Base-by-base conservation (phyloP, 139 green algal genomes). In the Picochlorum sp. region DNA sequence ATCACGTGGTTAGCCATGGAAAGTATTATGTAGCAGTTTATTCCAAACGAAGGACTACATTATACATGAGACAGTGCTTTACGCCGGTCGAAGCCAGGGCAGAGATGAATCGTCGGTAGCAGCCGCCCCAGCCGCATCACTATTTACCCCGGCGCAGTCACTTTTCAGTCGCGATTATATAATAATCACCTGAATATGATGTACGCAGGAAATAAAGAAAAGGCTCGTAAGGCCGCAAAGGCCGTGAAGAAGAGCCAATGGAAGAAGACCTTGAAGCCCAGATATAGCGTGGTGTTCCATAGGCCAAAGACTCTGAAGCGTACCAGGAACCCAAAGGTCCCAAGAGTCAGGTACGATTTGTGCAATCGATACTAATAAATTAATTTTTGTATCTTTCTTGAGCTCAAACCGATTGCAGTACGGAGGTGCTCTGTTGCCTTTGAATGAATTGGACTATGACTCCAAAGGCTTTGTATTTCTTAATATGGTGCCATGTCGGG, bases 241-340 rank as follows among this genome's bases (percentile, higher is more conserved):
- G 81, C 85, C 12, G 81, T 95, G 18, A 97, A 96, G 81, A 94
- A 93, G 77, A 81, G 78, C 62, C 72, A 64, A 33, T 78, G 64
- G 59, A 93, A 87, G 78, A 87, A 87, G 73, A 58, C 57, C 10
- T 70, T 77, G 43, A 94, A 91, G 82, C 73, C 82, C 16, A 80
- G 85, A 57, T 88, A 75, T 75, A 85, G 66, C 41, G 77, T 83
- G 20, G 70, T 84, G 18, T 96, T 95, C 82, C 84, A 96, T 78
- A 73, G 85, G 26, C 91, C 93, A 25, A 95, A 85, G 82, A 98
- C 93, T 5, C 84, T 96, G 16, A 84, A 89, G 67, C 76, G 76
- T 31, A 71, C 63, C 1, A 63, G 84, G n/a, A 71, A 87, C 63
- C 85, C 84, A 61, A 95, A 94, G 81, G 94, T 93, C 73, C 65